phyloP scores from a whole-genome alignment of 768 basidiomycete species.

The Galerina marginata region DNA sequence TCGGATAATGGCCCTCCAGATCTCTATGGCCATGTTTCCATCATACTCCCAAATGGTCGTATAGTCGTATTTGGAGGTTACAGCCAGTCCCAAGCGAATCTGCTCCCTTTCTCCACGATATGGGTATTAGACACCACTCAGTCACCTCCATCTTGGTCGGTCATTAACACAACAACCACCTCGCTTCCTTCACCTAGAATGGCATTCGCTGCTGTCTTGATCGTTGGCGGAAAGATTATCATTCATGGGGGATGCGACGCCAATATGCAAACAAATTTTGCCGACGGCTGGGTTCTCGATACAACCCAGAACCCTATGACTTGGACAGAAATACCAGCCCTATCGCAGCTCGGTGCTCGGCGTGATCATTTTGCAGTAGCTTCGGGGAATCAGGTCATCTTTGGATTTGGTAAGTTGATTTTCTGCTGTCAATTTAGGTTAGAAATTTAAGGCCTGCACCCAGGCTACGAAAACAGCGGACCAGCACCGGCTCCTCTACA shows the following conservation, averaged over 20 bases:
- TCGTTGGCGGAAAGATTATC: constrained; percentile 60
- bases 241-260: constrained; percentile 83
- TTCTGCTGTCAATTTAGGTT: background rate
- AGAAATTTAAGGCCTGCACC: background rate
- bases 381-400: constrained; percentile 65
- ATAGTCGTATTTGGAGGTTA: constrained; percentile 82
- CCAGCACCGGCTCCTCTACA: constrained; percentile 62
- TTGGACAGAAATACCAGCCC: constrained; percentile 58
- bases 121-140: constrained; percentile 69
- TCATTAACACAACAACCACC: constrained; percentile 39
- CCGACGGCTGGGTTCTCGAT: constrained; percentile 77
- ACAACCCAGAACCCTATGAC: constrained; percentile 57
- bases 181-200: constrained; percentile 62
- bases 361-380: constrained; percentile 78
- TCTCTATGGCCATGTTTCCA: constrained; percentile 73
- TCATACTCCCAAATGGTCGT: constrained; percentile 71
- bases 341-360: constrained; percentile 65
- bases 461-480: constrained; percentile 54
- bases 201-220: constrained; percentile 60
- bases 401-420: constrained; percentile 74
- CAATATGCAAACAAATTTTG: constrained; percentile 53
- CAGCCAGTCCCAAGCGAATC: constrained; percentile 45
- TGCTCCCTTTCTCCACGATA: constrained; percentile 62
- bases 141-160: constrained; percentile 54
- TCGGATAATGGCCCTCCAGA: constrained; percentile 64